phyloP scores from a whole-genome alignment of 305 asterid species.

The Andrographis paniculata region DNA sequence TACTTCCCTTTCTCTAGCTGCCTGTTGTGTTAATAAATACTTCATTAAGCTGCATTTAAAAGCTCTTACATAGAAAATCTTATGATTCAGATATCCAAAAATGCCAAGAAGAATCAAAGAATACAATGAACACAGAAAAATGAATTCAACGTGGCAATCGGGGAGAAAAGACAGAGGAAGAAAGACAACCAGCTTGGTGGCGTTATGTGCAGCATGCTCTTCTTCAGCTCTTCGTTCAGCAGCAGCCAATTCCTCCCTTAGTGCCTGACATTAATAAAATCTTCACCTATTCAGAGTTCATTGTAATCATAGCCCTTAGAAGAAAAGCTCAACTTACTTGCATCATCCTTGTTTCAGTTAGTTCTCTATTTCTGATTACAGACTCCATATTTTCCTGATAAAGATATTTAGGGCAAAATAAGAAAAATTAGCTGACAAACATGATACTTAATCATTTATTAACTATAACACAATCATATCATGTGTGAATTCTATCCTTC shows the following conservation, averaged over 20 bases:
- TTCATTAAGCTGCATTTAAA: constrained; percentile 21
- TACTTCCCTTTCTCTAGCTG: constrained; percentile 97
- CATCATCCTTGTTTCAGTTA: constrained; percentile 99
- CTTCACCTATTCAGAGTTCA: constrained; percentile 20
- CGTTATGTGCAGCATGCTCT: constrained; percentile 89
- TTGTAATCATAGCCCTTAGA: constrained; percentile 18
- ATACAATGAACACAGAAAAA: constrained; percentile 5
- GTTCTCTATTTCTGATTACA: constrained; percentile 87
- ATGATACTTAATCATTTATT: not conserved
- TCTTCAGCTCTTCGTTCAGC: constrained; percentile 97
- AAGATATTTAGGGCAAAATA: constrained; percentile 10
- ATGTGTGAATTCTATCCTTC: too few relatives aligned
- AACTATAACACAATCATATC: too few relatives aligned
- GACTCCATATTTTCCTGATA: constrained; percentile 86
- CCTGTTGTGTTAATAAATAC: constrained; percentile 38
- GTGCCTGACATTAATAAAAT: constrained; percentile 47
- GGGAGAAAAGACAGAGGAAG: constrained; percentile 1
- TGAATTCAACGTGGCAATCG: constrained; percentile 7
- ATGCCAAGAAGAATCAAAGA: constrained; percentile 1
- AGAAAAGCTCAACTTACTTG: constrained; percentile 54
- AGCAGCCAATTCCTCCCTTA: constrained; percentile 84
- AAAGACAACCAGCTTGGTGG: constrained; percentile 66
- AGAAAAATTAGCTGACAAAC: constrained; percentile 11
- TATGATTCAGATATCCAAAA: constrained; percentile 7
- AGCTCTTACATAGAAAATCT: constrained; percentile 13